Base-by-base conservation (phyloP, 1,284 basidiomycete species). In the Leccinum huronense region DNA sequence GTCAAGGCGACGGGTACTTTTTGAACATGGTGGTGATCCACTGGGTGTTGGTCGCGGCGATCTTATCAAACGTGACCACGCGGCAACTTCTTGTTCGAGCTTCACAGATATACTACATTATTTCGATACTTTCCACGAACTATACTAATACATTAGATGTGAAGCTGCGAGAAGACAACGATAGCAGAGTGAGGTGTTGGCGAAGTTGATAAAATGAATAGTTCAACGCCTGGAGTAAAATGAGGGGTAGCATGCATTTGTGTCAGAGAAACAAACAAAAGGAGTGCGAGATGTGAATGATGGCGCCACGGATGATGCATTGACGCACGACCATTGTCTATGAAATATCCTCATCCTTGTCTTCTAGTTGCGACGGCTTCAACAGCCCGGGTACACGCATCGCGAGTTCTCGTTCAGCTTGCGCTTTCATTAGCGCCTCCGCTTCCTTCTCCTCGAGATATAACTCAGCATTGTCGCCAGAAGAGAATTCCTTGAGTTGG, bases 351-450 rank as follows among this genome's bases (percentile, higher is more conserved):
- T 94, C 93, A 75, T 94, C 92, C 78, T 90, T 90, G 80, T 96
- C 95, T 74, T 96, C 94, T 75, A 97, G 76, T 79, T 96, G 93
- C 70, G 90, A 91, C 36, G 97, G 97, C 79, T 98, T 98, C 76
- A 98, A 85, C 93, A 99, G 94, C 62, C 97, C 97, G n/a, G 97
- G 97, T 67, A 99, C 95, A 69, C 93, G 87, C 83, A 94, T 92
- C 19, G 96, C 96, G 38, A 89, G 85, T 79, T 95, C 87, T 62
- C 91, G 89, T 79, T 98, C 95, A 66, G 88, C 90, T 66, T 89
- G 87, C 1, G 87, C 81, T 71, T 84, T 84, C 71, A 77, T 79
- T 69, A 85, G 82, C 11, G 83, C 82, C 77, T 97, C 96, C 5
- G 88, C 87, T 77, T 99, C 97, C 79, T 95, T 97, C 79, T 99